Conservation (phyloP, 352 stramenopile genomes). For the Globisporangium echinulatum region DNA sequence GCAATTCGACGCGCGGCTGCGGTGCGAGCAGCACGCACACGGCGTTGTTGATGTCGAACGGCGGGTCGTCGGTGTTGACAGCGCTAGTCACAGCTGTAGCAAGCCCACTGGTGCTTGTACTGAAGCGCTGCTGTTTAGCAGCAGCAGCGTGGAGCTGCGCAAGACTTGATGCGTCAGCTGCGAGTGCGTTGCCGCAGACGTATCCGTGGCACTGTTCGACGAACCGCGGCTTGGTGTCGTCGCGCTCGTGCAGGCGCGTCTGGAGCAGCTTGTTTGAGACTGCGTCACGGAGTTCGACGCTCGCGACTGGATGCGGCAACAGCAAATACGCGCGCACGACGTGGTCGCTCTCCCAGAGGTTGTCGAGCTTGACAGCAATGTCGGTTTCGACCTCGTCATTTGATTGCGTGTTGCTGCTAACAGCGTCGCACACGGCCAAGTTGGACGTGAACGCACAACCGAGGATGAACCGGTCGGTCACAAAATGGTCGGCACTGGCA, state of each 20-base stretch:
- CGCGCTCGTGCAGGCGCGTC: slow-evolving; percentile 21
- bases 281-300: slow-evolving; percentile 32
- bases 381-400: background rate
- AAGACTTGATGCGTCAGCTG: slow-evolving; percentile 26
- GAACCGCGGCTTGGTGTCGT: slow-evolving; percentile 34
- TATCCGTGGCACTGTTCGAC: slow-evolving; percentile 61
- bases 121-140: slow-evolving; percentile 2
- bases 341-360: slow-evolving; percentile 39
- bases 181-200: slow-evolving; percentile 23
- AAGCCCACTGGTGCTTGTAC: background rate
- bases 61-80: background rate
- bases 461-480: slow-evolving; percentile 33
- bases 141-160: slow-evolving; percentile 22
- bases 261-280: slow-evolving; percentile 35
- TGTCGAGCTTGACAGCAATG: slow-evolving; percentile 18
- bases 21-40: slow-evolving; percentile 45
- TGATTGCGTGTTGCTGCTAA: background rate
- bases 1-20: slow-evolving; percentile 32
- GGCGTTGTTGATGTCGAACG: slow-evolving; percentile 30
- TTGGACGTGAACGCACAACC: slow-evolving; percentile 26
- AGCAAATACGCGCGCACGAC: slow-evolving; percentile 48
- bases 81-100: background rate
- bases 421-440: slow-evolving; percentile 17
- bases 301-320: slow-evolving; percentile 20
- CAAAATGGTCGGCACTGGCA: slow-evolving; percentile 26